Evolutionary conservation across 1,139 yeast genomes (phyloP).

Genomic region (Saccharomycopsis hybrid): DNA sequence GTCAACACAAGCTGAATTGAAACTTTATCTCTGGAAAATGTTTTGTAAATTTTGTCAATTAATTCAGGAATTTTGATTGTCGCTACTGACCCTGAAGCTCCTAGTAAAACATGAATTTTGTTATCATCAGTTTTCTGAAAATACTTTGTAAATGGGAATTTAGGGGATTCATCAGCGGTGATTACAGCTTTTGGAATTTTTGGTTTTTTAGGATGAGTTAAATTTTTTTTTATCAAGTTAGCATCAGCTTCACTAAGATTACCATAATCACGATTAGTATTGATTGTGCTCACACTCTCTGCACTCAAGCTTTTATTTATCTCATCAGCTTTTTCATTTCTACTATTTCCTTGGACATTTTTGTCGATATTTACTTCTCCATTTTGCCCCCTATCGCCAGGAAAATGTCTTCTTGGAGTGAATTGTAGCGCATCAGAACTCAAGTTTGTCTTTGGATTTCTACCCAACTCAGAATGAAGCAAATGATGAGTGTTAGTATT

Average conservation of each 20-base stretch:
- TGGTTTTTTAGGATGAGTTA: constrained; percentile 7
- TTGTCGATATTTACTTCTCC: no score
- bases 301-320: neutral
- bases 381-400: neutral
- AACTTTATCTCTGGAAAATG: constrained; percentile 63
- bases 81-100: constrained; percentile 95
- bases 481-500: neutral
- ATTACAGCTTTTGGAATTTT: constrained; percentile 35
- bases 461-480: no score
- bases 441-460: neutral
- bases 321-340: no score
- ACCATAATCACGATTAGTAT: no score
- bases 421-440: constrained; percentile 20
- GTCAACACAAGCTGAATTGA: constrained; percentile 85
- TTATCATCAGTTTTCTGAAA: constrained; percentile 68
- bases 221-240: constrained; percentile 12
- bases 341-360: neutral
- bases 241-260: constrained; percentile 8
- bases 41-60: constrained; percentile 72
- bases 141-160: constrained; percentile 69
- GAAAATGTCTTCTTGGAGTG: constrained; percentile 19
- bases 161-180: constrained; percentile 55
- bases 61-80: constrained; percentile 86
- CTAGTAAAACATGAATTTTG: constrained; percentile 78
- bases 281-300: neutral